Percentiles rank a stretch among this genome's conserved stretches.
Evolutionary conservation across 345 rosid species (phyloP).

Genomic region (Aquilaria sinensis): DNA sequence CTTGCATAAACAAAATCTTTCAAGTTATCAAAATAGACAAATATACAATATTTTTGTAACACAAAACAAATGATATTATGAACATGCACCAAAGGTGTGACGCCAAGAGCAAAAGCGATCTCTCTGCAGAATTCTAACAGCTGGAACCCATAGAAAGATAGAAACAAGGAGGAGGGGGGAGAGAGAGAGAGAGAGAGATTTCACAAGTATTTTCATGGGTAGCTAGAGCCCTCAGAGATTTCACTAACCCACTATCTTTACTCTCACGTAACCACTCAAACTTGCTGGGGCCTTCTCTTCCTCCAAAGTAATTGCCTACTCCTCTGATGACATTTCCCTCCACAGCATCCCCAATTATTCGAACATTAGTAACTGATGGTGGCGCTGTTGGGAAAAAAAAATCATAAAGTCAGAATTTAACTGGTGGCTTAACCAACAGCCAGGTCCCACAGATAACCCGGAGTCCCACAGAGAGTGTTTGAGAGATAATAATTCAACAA

Average conservation of each 20-base stretch:
- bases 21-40: constrained; percentile 4
- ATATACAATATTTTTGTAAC: background rate
- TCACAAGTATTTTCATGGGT: background rate
- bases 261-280: constrained; percentile 84
- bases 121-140: too few relatives aligned
- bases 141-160: background rate
- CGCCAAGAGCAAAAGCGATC: too few relatives aligned
- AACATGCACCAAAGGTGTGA: too few relatives aligned
- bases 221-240: background rate
- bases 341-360: constrained; percentile 69
- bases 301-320: constrained; percentile 90
- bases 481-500: too few relatives aligned
- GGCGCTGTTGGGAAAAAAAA: constrained; percentile 57
- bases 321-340: constrained; percentile 80
- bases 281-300: constrained; percentile 97
- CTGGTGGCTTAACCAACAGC: constrained; percentile 1
- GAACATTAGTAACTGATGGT: constrained; percentile 77
- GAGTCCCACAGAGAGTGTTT: too few relatives aligned
- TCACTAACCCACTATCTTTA: constrained; percentile 70
- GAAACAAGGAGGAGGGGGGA: background rate
- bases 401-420: constrained; percentile 10
- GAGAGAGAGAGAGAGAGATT: background rate
- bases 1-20: background rate
- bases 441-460: background rate
- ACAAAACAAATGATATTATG: too few relatives aligned